These are phyloP conservation scores for Trichoderma gamsii DNA, from an alignment of 495 filamentous ascomycete genomes.

Conservation along the genomic window DNA sequence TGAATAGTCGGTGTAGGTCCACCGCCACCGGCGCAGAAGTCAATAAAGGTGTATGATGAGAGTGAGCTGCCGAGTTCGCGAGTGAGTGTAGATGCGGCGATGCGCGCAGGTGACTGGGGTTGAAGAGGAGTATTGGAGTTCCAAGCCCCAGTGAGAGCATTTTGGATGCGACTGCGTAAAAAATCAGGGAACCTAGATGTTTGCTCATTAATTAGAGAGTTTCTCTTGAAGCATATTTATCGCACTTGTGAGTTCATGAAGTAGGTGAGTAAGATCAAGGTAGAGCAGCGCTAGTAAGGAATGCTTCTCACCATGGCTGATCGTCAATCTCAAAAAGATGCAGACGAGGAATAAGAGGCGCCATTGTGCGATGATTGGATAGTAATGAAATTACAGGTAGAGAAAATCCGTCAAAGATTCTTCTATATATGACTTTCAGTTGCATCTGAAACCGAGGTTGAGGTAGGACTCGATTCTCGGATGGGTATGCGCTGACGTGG, in stretches of 20 bases:
- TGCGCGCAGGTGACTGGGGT: slow-evolving; percentile 36
- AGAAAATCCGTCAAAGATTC: not conserved
- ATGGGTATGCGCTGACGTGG: not conserved
- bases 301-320: slow-evolving; percentile 40
- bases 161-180: slow-evolving; percentile 46
- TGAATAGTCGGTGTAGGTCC: slow-evolving; percentile 63
- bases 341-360: slow-evolving; percentile 45
- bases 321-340: slow-evolving; percentile 53
- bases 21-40: slow-evolving; percentile 70
- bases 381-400: not conserved
- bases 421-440: not conserved
- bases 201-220: not conserved
- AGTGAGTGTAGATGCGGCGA: slow-evolving; percentile 44
- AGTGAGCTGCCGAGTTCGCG: slow-evolving; percentile 34
- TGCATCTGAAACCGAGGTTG: not conserved
- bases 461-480: not conserved
- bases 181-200: slow-evolving; percentile 45
- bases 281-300: not conserved
- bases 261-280: not conserved
- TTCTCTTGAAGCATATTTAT: not conserved
- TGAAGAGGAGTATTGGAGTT: slow-evolving; percentile 41
- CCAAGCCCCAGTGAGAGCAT: slow-evolving; percentile 47
- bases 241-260: not conserved
- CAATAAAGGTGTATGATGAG: slow-evolving; percentile 53
- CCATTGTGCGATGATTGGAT: slow-evolving; percentile 28